Conservation (phyloP, 1,284 basidiomycete species). For the Porogramme epimiltina region DNA sequence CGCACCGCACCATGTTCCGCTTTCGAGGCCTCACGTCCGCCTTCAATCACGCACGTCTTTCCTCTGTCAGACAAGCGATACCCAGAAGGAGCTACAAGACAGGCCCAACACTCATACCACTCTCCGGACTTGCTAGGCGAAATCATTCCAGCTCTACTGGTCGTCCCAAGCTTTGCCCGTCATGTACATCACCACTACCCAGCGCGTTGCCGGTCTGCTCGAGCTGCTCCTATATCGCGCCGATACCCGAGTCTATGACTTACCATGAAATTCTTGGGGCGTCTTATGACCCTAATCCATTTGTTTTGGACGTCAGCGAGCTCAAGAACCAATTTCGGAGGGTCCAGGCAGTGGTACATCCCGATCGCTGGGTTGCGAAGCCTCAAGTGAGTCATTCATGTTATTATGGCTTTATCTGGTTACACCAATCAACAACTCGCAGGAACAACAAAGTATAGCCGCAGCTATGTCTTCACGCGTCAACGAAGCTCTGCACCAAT, state of each 20-base stretch:
- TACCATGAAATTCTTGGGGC: slow-evolving; percentile 68
- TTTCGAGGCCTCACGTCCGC: slow-evolving; percentile 18
- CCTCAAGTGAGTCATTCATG: slow-evolving; percentile 4
- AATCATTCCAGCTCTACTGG: background rate
- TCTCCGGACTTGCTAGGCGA: background rate
- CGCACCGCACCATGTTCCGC: slow-evolving; percentile 26
- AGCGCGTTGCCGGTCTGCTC: slow-evolving; percentile 70
- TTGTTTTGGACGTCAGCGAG: slow-evolving; percentile 54
- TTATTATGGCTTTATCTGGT: no score
- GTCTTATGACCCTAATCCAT: slow-evolving; percentile 61
- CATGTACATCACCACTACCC: slow-evolving; percentile 58
- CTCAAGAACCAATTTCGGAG: slow-evolving; percentile 65
- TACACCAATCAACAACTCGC: no score
- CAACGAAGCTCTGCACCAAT: slow-evolving; percentile 76
- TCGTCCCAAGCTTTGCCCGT: slow-evolving; percentile 45
- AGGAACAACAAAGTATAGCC: slow-evolving; percentile 65
- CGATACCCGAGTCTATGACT: slow-evolving; percentile 49
- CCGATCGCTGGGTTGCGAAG: slow-evolving; percentile 75
- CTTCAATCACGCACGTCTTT: slow-evolving; percentile 4
- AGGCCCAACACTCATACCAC: background rate
- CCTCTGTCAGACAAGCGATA: background rate
- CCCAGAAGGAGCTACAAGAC: background rate
- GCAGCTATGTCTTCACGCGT: slow-evolving; percentile 67
- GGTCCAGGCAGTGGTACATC: slow-evolving; percentile 78
- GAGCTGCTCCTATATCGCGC: slow-evolving; percentile 63